These are phyloP conservation scores for Galerina marginata DNA, from an alignment of 768 basidiomycete species.

Conservation along the genomic window DNA sequence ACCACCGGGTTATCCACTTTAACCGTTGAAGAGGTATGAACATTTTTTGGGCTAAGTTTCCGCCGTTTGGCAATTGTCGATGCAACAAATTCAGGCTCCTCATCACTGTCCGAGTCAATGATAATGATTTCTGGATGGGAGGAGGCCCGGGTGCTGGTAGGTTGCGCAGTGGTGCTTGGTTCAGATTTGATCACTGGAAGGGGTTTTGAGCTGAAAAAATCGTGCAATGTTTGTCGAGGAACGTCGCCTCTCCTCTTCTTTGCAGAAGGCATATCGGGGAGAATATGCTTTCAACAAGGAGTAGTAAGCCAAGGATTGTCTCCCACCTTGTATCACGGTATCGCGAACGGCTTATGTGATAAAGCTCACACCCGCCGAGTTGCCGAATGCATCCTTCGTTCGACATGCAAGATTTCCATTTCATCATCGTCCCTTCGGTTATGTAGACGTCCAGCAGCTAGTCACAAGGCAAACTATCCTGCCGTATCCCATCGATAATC, in stretches of 20 bases:
- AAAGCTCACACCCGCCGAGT: too few relatives aligned
- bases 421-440: too few relatives aligned
- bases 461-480: constrained; percentile 4
- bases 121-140: constrained; percentile 53
- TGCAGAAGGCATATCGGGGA: constrained; percentile 38
- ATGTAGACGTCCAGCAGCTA: neutral
- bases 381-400: too few relatives aligned
- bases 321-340: too few relatives aligned
- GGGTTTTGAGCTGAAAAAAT: constrained; percentile 47
- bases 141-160: neutral
- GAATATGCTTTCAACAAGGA: neutral
- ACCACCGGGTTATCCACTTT: neutral
- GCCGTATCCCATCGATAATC: constrained; percentile 1
- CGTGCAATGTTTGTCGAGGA: constrained; percentile 45
- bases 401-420: too few relatives aligned
- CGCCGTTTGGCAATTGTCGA: constrained; percentile 24
- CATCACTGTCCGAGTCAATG: constrained; percentile 68
- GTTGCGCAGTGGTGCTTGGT: neutral
- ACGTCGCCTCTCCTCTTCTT: constrained; percentile 40
- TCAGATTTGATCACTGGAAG: constrained; percentile 2
- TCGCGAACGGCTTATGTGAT: too few relatives aligned
- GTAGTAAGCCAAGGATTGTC: neutral
- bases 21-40: constrained; percentile 1
- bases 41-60: constrained; percentile 23
- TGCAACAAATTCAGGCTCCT: constrained; percentile 41